Base-by-base conservation (phyloP, 257 asterid species). In the Scutellaria minor region DNA sequence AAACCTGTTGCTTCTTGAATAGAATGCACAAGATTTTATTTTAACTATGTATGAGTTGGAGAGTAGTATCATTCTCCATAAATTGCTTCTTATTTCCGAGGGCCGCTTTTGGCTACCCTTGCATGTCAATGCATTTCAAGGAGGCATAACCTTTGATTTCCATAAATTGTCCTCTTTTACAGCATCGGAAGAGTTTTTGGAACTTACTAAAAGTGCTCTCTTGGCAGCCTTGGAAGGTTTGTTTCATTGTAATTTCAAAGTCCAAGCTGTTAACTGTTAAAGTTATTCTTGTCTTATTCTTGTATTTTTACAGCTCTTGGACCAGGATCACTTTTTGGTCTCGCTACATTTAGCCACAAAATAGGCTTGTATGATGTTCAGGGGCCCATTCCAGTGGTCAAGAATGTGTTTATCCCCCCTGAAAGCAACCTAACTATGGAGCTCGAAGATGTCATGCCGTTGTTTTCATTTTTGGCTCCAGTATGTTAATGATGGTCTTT, bases 161-260 rank as follows among this genome's bases (percentile, higher is more conserved):
- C 63, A 10, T 72, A 48, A 72, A 57, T 74, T 82, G 56, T 64
- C 72, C 53, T 57, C 63, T 70, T 79, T 60, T 78, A 83, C 90
- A 95, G 99, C 98, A 67, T 95, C 99, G 1, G 99, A 95, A 78
- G 99, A 95, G 83, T 95, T 95, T 82, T 65, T 95, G 84, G 99
- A 95, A 86, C 98, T 95, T 69, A 89, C 90, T 31, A 95, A 95
- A 83, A 92, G 97, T 85, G 95, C 98, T 47, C 95, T 95, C 61
- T 82, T 92, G 83, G 99, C 99, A 42, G 93, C 99, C 54, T 81
- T 95, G 85, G 99, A 95, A 90, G 99, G 99, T 89, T 72, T 80
- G 87, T 68, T 51, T 67, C 75, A 22, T 47, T 48, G 24, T 48
- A 52, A 64, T 56, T 65, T 59, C 68, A 13, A 53, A 41, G 45